These are phyloP conservation scores for Penstemon newberryi DNA, from an alignment of 257 asterid genomes.

Conservation along the genomic window DNA sequence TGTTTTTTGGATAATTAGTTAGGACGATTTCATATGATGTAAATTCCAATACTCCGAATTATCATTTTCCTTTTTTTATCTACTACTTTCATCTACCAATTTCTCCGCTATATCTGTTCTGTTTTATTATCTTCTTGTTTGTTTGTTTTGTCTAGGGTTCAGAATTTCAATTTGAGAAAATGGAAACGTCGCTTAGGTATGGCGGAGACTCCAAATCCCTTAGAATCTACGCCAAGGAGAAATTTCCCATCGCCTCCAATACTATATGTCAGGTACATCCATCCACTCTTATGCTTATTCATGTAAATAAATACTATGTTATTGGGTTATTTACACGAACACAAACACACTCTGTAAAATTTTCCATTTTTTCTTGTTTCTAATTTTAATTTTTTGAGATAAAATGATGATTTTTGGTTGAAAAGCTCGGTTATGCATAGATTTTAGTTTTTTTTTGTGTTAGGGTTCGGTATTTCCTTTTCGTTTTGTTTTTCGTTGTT, in stretches of 20 bases:
- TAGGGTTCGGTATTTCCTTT: neutral
- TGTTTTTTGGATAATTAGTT: no score
- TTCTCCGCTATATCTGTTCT: no score
- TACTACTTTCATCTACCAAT: no score
- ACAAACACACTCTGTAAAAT: neutral
- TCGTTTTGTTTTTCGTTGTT: neutral
- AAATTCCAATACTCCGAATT: no score
- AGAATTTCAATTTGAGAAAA: conserved; percentile 17
- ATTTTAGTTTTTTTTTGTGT: neutral
- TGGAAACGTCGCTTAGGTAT: conserved; percentile 91
- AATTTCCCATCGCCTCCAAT: conserved; percentile 49
- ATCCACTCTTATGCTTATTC: no score
- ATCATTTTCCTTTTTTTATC: no score
- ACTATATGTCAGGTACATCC: conserved; percentile 59
- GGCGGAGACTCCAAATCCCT: conserved; percentile 72
- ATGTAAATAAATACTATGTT: no score
- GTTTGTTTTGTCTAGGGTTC: neutral
- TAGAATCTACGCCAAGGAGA: conserved; percentile 81
- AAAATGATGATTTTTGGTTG: neutral
- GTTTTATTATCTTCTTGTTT: no score
- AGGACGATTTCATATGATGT: no score
- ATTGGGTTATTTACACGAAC: no score
- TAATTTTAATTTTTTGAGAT: neutral
- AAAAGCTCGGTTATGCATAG: neutral
- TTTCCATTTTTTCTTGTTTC: neutral